Evolutionary conservation across 371 early-diverging fungal species (phyloP), one percentile per base, ranked within the genome.

Genomic region (Lichtheimia hyalospora): DNA sequence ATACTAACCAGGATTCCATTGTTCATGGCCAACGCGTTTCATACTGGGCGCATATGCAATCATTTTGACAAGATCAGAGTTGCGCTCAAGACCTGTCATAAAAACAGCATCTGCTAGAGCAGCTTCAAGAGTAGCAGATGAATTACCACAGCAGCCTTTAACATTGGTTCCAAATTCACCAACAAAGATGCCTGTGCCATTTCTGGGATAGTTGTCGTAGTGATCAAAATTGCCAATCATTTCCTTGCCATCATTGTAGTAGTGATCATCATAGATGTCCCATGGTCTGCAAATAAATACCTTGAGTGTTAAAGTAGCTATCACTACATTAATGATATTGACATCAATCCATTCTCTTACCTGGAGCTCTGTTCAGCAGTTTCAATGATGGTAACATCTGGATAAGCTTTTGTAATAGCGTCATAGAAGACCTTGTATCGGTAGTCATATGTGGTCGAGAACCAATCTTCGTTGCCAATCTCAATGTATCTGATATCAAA

Each of bases 141-240:
- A 60, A 44, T 15, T 46, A 20, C 64, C 66, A 52, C 59, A 62
- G 49, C 62, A 57, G 18, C 63, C 69, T 13, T 56, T 52, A 3
- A 54, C 39, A 20, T 69, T 60, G 20, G 62, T 69, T 5, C 54
- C 69, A 62, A 54, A 67, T 49, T 69, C 56, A 10, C 56, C 56
- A 16, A 66, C 62, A 44, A 64, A 65, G 43, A 66, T 57, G 39
- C 66, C 54, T 5, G 60, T 48, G 8, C 55, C 52, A 41, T 69
- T 67, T 27, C 62, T 51, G 5, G 68, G 63, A 46, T 61, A 68
- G 41, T 60, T 64, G 27, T 68, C 68, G 41, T 64, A 69, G 18
- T 55, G 44, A 40, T 54, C 42, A 41, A 48, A 66, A 16, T 51
- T 42, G 16, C 14, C 34, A 14, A 62, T 40, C 67, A 66, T 66